phyloP scores from a whole-genome alignment of 805 yeast genomes.

The Saturnispora galanensis region DNA sequence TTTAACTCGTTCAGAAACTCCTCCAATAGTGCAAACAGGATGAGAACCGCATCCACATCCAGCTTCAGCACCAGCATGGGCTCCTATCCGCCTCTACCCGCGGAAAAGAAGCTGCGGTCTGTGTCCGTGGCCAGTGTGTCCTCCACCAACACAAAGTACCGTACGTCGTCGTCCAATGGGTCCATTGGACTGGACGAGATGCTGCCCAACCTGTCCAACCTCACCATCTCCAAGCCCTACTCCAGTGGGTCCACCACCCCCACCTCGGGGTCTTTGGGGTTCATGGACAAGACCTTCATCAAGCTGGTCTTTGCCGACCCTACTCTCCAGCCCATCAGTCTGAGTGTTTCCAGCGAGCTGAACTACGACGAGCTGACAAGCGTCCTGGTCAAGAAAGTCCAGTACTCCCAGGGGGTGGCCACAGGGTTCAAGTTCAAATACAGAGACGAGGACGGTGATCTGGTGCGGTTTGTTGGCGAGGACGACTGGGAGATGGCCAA shows the following conservation, averaged over 20 bases:
- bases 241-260: slow-evolving; percentile 2
- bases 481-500: slow-evolving; percentile 86
- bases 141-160: slow-evolving; percentile 1
- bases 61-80: slow-evolving; percentile 14
- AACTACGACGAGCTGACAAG: slow-evolving; percentile 25
- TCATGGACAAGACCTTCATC: slow-evolving; percentile 17
- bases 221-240: slow-evolving; percentile 12
- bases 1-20: slow-evolving; percentile 12
- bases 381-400: slow-evolving; percentile 41
- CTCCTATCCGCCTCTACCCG: slow-evolving; percentile 19
- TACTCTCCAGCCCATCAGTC: slow-evolving; percentile 46
- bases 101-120: slow-evolving; percentile 25
- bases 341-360: slow-evolving; percentile 41
- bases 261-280: not conserved
- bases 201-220: slow-evolving; percentile 11
- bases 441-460: slow-evolving; percentile 93
- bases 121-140: slow-evolving; percentile 19
- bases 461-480: slow-evolving; percentile 70
- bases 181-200: slow-evolving; percentile 10
- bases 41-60: slow-evolving; percentile 22
- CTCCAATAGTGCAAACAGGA: slow-evolving; percentile 20
- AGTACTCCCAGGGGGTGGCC: slow-evolving; percentile 39
- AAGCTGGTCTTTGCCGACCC: slow-evolving; percentile 27
- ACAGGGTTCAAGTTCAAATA: slow-evolving; percentile 50
- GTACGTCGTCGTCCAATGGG: slow-evolving; percentile 9